Conservation (phyloP, 768 basidiomycete genomes). For the Trametes sanguinea region DNA sequence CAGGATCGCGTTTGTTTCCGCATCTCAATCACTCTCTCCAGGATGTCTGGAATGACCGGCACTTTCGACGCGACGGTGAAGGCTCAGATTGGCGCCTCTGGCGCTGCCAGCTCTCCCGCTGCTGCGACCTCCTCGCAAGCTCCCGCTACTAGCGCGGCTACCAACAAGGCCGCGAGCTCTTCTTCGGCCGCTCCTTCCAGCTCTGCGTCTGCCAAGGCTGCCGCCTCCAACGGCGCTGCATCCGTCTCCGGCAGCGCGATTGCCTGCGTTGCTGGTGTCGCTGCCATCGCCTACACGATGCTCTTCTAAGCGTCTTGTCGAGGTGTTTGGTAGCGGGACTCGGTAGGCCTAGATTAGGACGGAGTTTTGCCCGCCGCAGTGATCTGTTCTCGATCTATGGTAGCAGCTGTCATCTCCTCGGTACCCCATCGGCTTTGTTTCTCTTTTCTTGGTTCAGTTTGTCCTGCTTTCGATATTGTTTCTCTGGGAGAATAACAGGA, state of each 20-base stretch:
- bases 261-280: conserved; percentile 23
- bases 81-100: conserved; percentile 48
- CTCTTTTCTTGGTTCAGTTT: neutral
- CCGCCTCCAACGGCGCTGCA: conserved; percentile 18
- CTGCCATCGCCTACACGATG: conserved; percentile 21
- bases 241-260: conserved; percentile 15
- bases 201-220: conserved; percentile 4
- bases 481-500: conserved; percentile 13
- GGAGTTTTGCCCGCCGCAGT: neutral
- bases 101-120: conserved; percentile 49
- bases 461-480: neutral
- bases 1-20: conserved; percentile 2
- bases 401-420: conserved; percentile 1
- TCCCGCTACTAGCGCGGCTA: conserved; percentile 24
- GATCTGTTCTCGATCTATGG: conserved; percentile 11
- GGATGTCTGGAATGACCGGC: conserved; percentile 72
- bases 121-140: conserved; percentile 29
- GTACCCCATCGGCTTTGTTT: neutral
- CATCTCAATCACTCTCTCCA: conserved; percentile 28
- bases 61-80: conserved; percentile 57
- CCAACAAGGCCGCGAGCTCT: conserved; percentile 17
- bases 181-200: conserved; percentile 14
- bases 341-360: neutral
- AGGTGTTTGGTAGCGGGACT: neutral
- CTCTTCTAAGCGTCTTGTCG: conserved; percentile 16